Evolutionary conservation across 805 yeast genomes (phyloP), one percentile per base, ranked within the genome.

Genomic region (Pichia manshurica): DNA sequence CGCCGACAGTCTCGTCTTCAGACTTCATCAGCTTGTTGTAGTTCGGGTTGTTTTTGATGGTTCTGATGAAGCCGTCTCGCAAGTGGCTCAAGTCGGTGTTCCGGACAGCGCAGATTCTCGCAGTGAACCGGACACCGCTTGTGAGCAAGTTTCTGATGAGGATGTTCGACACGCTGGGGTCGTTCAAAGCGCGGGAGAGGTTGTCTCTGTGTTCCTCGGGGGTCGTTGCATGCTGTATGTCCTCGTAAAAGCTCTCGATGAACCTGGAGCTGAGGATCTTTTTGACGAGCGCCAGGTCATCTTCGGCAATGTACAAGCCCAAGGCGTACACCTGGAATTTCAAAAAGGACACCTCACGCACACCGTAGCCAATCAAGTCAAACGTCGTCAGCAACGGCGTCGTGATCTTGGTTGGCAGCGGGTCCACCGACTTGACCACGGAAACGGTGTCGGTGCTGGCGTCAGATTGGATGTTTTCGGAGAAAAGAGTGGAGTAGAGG

Each of bases 61-160:
- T 80, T 62, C 90, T 83, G 42, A 88, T 77, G 51, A 93, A 77
- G 0, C 98, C 98, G 61, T 93, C 98, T 54, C 85, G 78, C 58
- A 91, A 67, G 62, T 93, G 98, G 53, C 81, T 80, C 66, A 85
- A 89, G 66, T 91, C 97, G 1, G 98, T 91, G 63, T 86, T 88
- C 61, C 96, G 78, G 16, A 84, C 81, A 0, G 99, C 97, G 10
- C 84, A 81, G 49, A 91, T 82, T 53, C 95, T 73, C 22, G 89
- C 82, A 39, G 81, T 70, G 55, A 88, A 74, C 48, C 80, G 75
- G 32, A 84, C 76, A 13, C 81, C 78, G 10, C 77, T 64, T 38
- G 77, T 78, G 36, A 89, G 61, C 41, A 90, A 67, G 46, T 75
- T 71, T 17, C 75, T 72, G 25, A 87, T 64, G 17, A 87, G 58